Percentiles rank a stretch among this genome's conserved stretches.
Evolutionary conservation across 495 filamentous ascomycete genomes (phyloP).

Genomic region (Chaetomidium leptoderma): DNA sequence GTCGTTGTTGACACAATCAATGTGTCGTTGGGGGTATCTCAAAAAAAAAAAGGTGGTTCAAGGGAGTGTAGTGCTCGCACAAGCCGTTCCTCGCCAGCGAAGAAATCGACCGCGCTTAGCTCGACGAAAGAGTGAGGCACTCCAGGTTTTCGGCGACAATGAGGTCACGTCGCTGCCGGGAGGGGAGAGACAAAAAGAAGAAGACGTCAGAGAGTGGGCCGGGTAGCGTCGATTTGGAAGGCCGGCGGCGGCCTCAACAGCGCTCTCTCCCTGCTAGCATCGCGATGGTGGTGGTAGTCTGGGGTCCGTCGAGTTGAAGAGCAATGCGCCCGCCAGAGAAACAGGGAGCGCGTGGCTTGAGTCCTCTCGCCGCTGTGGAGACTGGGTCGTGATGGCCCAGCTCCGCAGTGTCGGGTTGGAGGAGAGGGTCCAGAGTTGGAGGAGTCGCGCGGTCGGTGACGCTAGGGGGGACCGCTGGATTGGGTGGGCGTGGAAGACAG

Average conservation of each 20-base stretch:
- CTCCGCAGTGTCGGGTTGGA: constrained; percentile 3
- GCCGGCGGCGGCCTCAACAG: constrained; percentile 20
- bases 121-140: constrained; percentile 26
- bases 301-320: constrained; percentile 14
- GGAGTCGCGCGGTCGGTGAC: not conserved
- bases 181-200: constrained; percentile 18
- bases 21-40: constrained; percentile 28
- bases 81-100: constrained; percentile 54
- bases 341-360: constrained; percentile 5
- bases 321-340: not conserved
- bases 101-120: constrained; percentile 46
- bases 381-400: not conserved
- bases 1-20: constrained; percentile 33
- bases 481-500: constrained; percentile 5
- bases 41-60: constrained; percentile 22
- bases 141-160: constrained; percentile 19
- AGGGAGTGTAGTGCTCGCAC: constrained; percentile 39
- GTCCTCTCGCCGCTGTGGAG: not conserved
- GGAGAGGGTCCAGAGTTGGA: not conserved
- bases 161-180: constrained; percentile 14
- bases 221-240: constrained; percentile 14
- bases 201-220: constrained; percentile 13
- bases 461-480: not conserved
- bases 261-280: constrained; percentile 16
- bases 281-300: constrained; percentile 23